Evolutionary conservation across 164 flowering plant genomes (phyloP), one percentile per base, ranked within the genome.

Genomic region (Hamamelis virginiana): DNA sequence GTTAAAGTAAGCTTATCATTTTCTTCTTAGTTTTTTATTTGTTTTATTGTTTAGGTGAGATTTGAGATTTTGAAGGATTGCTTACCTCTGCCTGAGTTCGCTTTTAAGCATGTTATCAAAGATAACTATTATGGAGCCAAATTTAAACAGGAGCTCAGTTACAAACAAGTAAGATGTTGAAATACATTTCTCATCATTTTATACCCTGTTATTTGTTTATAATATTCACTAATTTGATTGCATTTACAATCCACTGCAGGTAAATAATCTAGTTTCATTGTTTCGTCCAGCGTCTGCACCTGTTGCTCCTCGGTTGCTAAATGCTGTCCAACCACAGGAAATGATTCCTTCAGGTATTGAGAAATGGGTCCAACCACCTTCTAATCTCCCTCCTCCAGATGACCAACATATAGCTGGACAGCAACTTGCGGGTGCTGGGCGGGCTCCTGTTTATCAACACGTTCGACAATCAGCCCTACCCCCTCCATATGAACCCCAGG

Each of bases 11-110:
- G 43, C 3, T 13, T 3, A 25, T 46, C 26, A 5, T 1, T 46
- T 33, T 1, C 41, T 47, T 47, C 51, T 47, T 47, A 15, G 6
- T 33, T 33, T 33, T 33, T 33, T 47, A 47, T 12, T 47, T 47
- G n/a, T 46, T 19, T 5, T 23, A 46, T 63, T 70, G 41, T 50
- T 21, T 28, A 81, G 84, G 84, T 81, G 66, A 78, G 71, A 52
- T 81, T 81, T 67, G 58, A 73, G 21, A 75, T 81, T 61, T 21
- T 52, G 21, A 73, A 27, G 69, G 84, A 81, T 59, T 75, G 79
- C 60, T 62, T 77, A 65, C 84, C 84, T 62, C 65, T 81, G 26
- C 76, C 84, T n/a, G 80, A 78, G 72, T 70, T 64, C 27, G 65
- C 46, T 43, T 81, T 81, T 69, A 78, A 57, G 58, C 56, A 65